A percentile compares a stretch with the other conserved stretches of the same genome.
These are phyloP conservation scores for Bretziella fagacearum DNA, from an alignment of 2,329 filamentous ascomycete species.

Conservation along the genomic window DNA sequence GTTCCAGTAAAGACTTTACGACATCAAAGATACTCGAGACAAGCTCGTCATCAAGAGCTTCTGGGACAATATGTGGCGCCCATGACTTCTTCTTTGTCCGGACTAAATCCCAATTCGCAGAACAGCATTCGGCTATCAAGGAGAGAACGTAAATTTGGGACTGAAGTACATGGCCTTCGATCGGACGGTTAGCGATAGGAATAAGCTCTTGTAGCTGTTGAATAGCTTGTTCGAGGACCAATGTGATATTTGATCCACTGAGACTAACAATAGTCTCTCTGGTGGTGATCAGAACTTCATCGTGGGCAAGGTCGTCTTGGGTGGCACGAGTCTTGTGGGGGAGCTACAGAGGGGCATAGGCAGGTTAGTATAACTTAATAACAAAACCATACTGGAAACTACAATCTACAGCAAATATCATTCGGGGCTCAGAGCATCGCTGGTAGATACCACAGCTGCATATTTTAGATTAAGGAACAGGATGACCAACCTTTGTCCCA, in stretches of 20 bases:
- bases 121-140: slow-evolving; percentile 47
- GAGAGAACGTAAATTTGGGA: slow-evolving; percentile 49
- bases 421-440: too few relatives aligned
- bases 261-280: slow-evolving; percentile 44
- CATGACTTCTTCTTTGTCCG: slow-evolving; percentile 18
- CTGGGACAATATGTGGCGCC: slow-evolving; percentile 19
- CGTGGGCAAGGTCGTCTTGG: slow-evolving; percentile 38
- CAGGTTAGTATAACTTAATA: slow-evolving; percentile 1
- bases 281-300: slow-evolving; percentile 44
- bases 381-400: too few relatives aligned
- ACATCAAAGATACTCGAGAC: slow-evolving; percentile 38
- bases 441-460: too few relatives aligned
- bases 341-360: slow-evolving; percentile 27
- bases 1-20: slow-evolving; percentile 39
- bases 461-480: neutral
- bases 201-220: slow-evolving; percentile 41
- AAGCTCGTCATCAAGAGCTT: slow-evolving; percentile 32
- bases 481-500: slow-evolving; percentile 35
- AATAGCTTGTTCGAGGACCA: slow-evolving; percentile 40
- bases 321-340: slow-evolving; percentile 45
- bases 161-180: slow-evolving; percentile 38
- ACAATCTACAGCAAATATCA: too few relatives aligned
- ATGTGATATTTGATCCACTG: slow-evolving; percentile 34
- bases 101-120: slow-evolving; percentile 38
- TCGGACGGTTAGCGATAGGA: slow-evolving; percentile 31